phyloP scores from a whole-genome alignment of 1,284 basidiomycete genomes.

The Austropuccinia psidii region DNA sequence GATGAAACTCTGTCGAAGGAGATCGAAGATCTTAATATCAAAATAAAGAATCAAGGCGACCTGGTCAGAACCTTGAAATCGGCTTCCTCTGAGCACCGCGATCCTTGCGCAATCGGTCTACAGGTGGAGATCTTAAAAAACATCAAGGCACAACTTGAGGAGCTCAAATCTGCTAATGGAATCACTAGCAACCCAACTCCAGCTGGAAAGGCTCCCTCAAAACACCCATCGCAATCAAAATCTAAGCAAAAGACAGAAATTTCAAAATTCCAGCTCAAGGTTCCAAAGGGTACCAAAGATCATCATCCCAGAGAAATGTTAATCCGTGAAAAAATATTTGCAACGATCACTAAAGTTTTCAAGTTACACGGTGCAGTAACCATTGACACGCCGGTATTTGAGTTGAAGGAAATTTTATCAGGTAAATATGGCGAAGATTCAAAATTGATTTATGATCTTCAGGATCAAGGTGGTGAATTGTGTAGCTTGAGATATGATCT shows the following conservation, averaged over 20 bases:
- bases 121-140: conserved; percentile 15
- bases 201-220: background rate
- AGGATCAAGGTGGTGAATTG: conserved; percentile 98
- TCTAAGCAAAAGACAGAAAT: background rate
- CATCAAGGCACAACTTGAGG: conserved; percentile 1
- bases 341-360: conserved; percentile 79
- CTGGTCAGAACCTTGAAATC: conserved; percentile 11
- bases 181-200: background rate
- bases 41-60: conserved; percentile 16
- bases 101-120: background rate
- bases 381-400: conserved; percentile 48
- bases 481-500: conserved; percentile 92
- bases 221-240: background rate
- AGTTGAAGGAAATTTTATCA: conserved; percentile 45
- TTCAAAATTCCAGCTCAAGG: conserved; percentile 28
- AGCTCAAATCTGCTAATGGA: background rate
- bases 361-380: conserved; percentile 80
- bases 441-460: conserved; percentile 95
- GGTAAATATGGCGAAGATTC: conserved; percentile 64
- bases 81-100: background rate
- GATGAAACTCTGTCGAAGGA: background rate
- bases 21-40: conserved; percentile 5
- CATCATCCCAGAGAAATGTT: conserved; percentile 92
- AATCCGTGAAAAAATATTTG: conserved; percentile 81
- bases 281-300: conserved; percentile 77